Evolutionary conservation across 164 flowering plant genomes (phyloP), one percentile per base, ranked within the genome.

Genomic region (Macadamia tetraphylla): DNA sequence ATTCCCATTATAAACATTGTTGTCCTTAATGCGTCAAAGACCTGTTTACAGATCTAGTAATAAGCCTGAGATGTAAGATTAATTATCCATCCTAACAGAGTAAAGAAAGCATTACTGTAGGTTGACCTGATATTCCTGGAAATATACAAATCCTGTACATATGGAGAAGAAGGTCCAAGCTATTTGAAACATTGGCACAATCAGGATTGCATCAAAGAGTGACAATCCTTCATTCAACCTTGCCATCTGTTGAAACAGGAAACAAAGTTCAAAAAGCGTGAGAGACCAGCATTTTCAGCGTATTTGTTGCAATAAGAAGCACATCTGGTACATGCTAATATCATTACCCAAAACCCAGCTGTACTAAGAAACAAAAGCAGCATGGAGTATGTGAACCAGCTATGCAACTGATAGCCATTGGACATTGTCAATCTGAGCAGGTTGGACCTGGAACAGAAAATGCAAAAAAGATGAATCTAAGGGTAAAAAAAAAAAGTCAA

Each of bases 151-250:
- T 75, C 99, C 97, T 68, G 99, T 94, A 83, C 91, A 94, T 61
- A 94, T 94, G 56, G 97, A 90, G 78, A 94, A 94, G 75, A 90
- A 90, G 61, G 99, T 94, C 99, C 99, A 94, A 71, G 84, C 90
- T 79, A 90, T 94, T 80, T 94, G 98, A 77, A 94, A 89, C 99
- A 94, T 94, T 29, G 98, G 99, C 66, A 92, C 98, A 64, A 94
- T 89, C 67, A 94, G 90, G 62, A 94, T 92, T 62, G 98, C 99
- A 81, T 94, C 97, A 70, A 84, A 94, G 67, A 92, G 73, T 44
- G 99, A 75, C 81, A 94, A 71, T 29, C 99, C 99, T 83, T 94
- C 96, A 77, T 92, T 94, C 78, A 94, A 79, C 73, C 99, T 84
- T 58, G 99, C 81, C 99, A 94, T 90, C 99, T 94, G 91, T 66